These are phyloP conservation scores for Camelina laxa DNA, from an alignment of 345 rosid species.

Conservation along the genomic window DNA sequence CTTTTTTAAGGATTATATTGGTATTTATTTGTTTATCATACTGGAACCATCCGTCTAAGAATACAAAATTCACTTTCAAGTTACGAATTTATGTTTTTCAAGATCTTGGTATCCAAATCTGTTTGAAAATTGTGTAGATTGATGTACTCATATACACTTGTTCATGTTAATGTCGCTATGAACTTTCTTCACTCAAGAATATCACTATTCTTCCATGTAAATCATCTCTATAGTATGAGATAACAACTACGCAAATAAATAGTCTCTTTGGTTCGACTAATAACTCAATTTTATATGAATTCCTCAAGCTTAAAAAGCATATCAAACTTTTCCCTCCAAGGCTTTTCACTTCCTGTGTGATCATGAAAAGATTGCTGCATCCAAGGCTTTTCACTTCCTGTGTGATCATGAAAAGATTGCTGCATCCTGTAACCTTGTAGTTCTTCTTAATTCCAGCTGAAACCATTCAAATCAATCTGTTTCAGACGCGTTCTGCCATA, in stretches of 20 bases:
- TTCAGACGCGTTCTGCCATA: conserved; percentile 55
- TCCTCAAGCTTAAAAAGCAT: conserved; percentile 1
- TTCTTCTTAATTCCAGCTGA: conserved; percentile 74
- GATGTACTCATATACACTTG: too few species aligned
- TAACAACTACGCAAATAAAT: too few species aligned
- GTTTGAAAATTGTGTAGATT: too few species aligned
- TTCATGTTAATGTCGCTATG: too few species aligned
- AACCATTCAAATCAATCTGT: conserved; percentile 84
- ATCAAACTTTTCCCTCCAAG: background rate
- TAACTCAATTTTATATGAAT: background rate
- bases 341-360: background rate
- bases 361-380: background rate
- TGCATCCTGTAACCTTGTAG: background rate
- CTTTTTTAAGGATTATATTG: background rate
- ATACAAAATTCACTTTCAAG: too few species aligned
- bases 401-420: background rate
- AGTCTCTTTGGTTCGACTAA: conserved; percentile 11
- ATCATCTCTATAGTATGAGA: too few species aligned
- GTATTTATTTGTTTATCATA: background rate
- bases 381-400: background rate
- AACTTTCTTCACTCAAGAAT: too few species aligned
- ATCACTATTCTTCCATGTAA: too few species aligned
- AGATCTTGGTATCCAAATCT: too few species aligned
- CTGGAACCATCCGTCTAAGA: background rate
- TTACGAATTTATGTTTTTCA: too few species aligned